These are phyloP conservation scores for Cenchrus americanus DNA, from an alignment of 176 grass and related monocot species.

Conservation along the genomic window DNA sequence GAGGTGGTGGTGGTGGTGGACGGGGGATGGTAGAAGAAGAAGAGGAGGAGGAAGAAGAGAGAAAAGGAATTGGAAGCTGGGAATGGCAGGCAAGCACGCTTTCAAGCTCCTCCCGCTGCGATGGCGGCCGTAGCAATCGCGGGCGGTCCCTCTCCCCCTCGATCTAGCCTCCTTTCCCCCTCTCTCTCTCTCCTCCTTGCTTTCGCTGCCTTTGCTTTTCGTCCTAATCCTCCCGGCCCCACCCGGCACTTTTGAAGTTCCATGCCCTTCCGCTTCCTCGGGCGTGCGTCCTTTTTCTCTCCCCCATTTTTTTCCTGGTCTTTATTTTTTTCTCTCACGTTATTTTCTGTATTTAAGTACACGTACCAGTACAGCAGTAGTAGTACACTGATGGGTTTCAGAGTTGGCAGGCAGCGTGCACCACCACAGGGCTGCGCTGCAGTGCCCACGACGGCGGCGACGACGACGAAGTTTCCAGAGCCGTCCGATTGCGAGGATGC, in stretches of 20 bases:
- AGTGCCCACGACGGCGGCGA: not conserved
- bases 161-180: slow-evolving; percentile 48
- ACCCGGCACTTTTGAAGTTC: slow-evolving; percentile 51
- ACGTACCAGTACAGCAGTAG: not conserved
- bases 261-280: not conserved
- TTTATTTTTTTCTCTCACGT: slow-evolving; percentile 29
- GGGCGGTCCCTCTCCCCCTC: slow-evolving; percentile 67
- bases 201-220: slow-evolving; percentile 51
- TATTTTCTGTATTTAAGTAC: not conserved
- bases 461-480: not conserved
- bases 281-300: not conserved
- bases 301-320: not conserved
- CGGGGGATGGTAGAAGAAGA: not conserved
- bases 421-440: not conserved
- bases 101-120: slow-evolving; percentile 57
- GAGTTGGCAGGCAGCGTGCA: not conserved
- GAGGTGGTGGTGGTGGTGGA: not conserved
- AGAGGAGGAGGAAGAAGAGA: not conserved
- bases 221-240: slow-evolving; percentile 47
- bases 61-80: slow-evolving; percentile 33
- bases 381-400: not conserved
- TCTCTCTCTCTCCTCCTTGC: not conserved
- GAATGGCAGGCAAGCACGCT: slow-evolving; percentile 99
- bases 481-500: not conserved
- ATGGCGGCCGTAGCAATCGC: slow-evolving; percentile 53